Percentiles rank a stretch among this genome's conserved stretches.
phyloP scores from a whole-genome alignment of 1,284 basidiomycete genomes.

The Apiotrichum mycotoxinovorans region DNA sequence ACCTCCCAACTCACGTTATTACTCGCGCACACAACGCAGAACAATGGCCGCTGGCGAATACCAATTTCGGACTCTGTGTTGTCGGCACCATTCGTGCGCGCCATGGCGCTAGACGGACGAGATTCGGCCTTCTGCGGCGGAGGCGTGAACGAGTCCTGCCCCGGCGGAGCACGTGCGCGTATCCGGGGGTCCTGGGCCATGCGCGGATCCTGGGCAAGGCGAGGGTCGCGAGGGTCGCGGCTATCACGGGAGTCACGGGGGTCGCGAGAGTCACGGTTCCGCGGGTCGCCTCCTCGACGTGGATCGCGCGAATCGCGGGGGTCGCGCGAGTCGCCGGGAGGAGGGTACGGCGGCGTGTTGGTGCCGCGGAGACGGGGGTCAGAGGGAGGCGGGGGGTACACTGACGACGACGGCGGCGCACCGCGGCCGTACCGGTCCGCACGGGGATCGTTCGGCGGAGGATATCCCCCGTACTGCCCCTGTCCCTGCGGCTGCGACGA shows the following conservation, averaged over 20 bases:
- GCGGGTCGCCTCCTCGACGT: not conserved
- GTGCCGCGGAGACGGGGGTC: slow-evolving; percentile 6
- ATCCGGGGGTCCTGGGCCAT: slow-evolving; percentile 4
- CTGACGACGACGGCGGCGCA: not conserved
- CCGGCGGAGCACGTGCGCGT: not conserved
- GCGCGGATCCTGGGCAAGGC: not conserved
- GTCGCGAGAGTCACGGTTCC: not conserved
- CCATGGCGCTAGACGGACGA: not conserved
- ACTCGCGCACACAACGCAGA: slow-evolving; percentile 97
- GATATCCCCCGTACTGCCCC: not conserved
- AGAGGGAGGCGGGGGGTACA: not conserved
- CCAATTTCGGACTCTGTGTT: slow-evolving; percentile 13
- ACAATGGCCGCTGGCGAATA: slow-evolving; percentile 61
- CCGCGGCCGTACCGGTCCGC: not conserved
- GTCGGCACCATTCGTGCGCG: slow-evolving; percentile 7
- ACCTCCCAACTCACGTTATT: slow-evolving; percentile 68
- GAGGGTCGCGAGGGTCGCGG: not conserved
- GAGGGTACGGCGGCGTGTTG: slow-evolving; percentile 6
- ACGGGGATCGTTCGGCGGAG: not conserved
- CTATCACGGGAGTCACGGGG: not conserved
- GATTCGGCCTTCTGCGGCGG: not conserved
- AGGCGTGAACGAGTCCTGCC: not conserved
- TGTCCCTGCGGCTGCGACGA: not conserved
- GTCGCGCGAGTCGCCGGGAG: slow-evolving; percentile 1
- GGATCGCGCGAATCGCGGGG: slow-evolving; percentile 2